Base-by-base conservation (phyloP, 768 basidiomycete species). In the Hygrophorus russula region DNA sequence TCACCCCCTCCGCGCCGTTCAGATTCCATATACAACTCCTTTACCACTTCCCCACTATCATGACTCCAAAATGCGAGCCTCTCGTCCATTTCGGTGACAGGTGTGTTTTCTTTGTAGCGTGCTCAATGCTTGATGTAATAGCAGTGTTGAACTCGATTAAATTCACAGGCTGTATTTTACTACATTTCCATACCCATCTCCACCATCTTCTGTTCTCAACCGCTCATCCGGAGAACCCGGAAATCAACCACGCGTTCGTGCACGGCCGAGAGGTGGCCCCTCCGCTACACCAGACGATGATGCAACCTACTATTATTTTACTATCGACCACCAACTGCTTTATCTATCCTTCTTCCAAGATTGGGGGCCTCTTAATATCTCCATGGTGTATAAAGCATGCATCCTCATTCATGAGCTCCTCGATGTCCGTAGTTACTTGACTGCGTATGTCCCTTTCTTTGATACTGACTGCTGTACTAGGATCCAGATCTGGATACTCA, bases 301-400 rank as follows among this genome's bases (percentile, higher is more conserved):
- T 50, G 76, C 81, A 45, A 71, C 73, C 42, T 88, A 87, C 60
- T 87, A 88, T 65, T 94, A 83, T 65, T 91, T 94, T 68, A 88
- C 85, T 45, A 78, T 94, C 65, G 91, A 96, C 63, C 83, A 92
- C 69, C 84, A 90, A 51, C 73, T 96, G 30, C 73, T 84, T 52
- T 96, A 96, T 67, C 74, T 91, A 51, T 88, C 85, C 27, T 96
- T 96, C 73, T 93, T 85, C 60, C 81, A 90, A 59, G 91, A 96
- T 61, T 93, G 88, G 81, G 91, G 91, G 11, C 91, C 91, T 24
- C 69, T 92, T 42, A 91, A 91, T 58, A 70, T 91, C 31, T 81
- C 85, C n/a, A 87, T 86, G 85, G 85, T 91, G 27, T 91, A 89
- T 68, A 89, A 85, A 62, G 84, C 80, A 24, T 93, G 91, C 63